Base-by-base conservation (phyloP, 2,329 filamentous ascomycete genomes). In the Salinomyces thailandicus region DNA sequence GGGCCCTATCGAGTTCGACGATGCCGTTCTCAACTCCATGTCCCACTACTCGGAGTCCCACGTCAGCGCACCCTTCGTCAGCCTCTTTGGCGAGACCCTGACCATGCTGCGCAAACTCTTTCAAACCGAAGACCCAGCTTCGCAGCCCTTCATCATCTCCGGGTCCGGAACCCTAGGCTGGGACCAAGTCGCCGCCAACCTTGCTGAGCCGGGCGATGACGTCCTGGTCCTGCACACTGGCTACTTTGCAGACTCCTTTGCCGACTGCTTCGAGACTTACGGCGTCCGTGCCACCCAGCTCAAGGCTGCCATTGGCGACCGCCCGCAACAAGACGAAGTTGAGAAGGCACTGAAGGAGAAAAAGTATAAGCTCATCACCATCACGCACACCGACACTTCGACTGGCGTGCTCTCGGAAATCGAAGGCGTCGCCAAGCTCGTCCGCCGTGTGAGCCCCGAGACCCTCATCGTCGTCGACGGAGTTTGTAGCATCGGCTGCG, bases 321-420 rank as follows among this genome's bases (percentile, higher is more conserved):
- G 86, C 37, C 89, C 89, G 31, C 82, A 93, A 57, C 74, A 93
- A 24, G 73, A 80, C 36, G 84, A 93, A 61, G 79, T 98, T 43
- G 89, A 96, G 67, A 75, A 81, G 63, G 86, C 87, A 3, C 69
- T 98, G 47, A 81, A 80, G 61, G 77, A 85, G 69, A 93, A 91
- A 71, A 77, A 83, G 55, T 96, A 93, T 73, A 96, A 96, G 73
- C 62, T 89, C 44, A 65, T 98, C 54, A 96, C 89, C 28, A 81
- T 96, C 47, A 98, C 91, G 8, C 91, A 98, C 61, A 89, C 95
- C 44, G 91, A 98, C 59, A 98, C 91, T 16, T 95, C 87, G 3
- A 98, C 91, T 24, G 91, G 91, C 49, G 91, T 98, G 17, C 69
- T 98, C 33, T 93, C 83, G 56, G 87, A 96, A 61, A 75, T 96